Evolutionary conservation across 2,329 filamentous ascomycete genomes (phyloP), one percentile per base, ranked within the genome.

Genomic region (Coniochaeta ligniaria): DNA sequence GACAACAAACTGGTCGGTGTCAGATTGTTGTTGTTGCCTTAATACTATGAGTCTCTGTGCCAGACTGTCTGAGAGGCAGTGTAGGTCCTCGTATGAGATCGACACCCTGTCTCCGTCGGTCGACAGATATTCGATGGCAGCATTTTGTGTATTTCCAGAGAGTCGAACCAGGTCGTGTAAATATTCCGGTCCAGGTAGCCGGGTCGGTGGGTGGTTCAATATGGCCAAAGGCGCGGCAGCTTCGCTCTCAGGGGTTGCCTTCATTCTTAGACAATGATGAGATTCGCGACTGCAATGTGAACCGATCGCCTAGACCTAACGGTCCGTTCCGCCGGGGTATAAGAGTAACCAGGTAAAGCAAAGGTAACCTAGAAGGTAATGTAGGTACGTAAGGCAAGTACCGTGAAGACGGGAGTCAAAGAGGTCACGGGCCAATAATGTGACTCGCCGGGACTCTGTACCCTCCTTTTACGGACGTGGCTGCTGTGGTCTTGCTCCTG

Each of bases 111-210:
- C 69, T 31, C 78, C 80, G 64, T 82, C 75, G 52, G 76, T 66
- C 61, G 78, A 74, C 33, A 85, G 76, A 68, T 86, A 90, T 60
- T 92, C 88, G 63, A 93, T 80, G 8, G 90, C 89, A 45, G 73
- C 72, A 54, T 72, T 66, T 26, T 68, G 63, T n/a, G 71, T 62
- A 38, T 67, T 62, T 22, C 74, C 66, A 26, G 71, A 64, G 60
- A 68, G 68, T 33, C 77, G 73, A 56, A 95, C 83, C 7, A 96
- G 79, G 65, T 7, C 16, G 16, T 58, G 56, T 74, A 66, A 28
- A 71, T 65, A 60, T 68, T 68, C 28, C 77, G 73, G 57, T 95
- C 83, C 8, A 96, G 79, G 66, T 6, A 81, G 65, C 60, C 67
- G 72, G 16, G 61, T 62, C 12, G 80, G 74, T 28, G 69, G 67